Evolutionary conservation across 1,139 yeast genomes (phyloP), one percentile per base, ranked within the genome.

Genomic region (Maudiozyma humilis): DNA sequence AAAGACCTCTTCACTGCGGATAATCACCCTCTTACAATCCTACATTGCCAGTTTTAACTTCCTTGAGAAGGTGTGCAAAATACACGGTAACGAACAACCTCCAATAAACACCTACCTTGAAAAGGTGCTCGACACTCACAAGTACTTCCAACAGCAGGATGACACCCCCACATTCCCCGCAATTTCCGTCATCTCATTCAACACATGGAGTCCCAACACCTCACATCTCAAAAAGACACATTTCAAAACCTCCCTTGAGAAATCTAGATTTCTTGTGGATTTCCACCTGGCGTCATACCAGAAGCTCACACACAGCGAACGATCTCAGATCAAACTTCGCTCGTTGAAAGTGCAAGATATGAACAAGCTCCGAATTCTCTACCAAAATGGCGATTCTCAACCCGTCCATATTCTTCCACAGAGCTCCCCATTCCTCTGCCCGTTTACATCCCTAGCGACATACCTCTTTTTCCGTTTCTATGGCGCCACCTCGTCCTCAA

Each of bases 201-300:
- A 60, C 43, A 32, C 58, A 38, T 61, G 64, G 64, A 60, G 56
- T 38, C 50, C 60, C 8, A 42, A 45, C 23, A 54, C 60, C n/a
- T 44, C 34, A 13, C 47, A 51, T 31, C 45, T 59, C 37, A 45
- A 53, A 3, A 55, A 53, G 18, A 57, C 54, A 36, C 51, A 48
- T 38, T 61, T 61, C 50, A 58, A 53, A 44, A 52, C 59, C 1
- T 45, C 58, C 17, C 45, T 55, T 31, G 64, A 61, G 35, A 58
- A 55, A 42, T 45, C 53, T 39, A 49, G 59, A 30, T 58, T 60
- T 38, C 45, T 60, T 15, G 50, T 56, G 8, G 65, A 61, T 40
- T 61, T 53, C 47, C 63, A 59, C 20, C 45, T 58, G 25, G 49
- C 56, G 17, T 51, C 49, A 32, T 55, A 51, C 41, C 44, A 53